Evolutionary conservation across 169 alveolate genomes (phyloP).

Genomic region (Blepharisma undulans): DNA sequence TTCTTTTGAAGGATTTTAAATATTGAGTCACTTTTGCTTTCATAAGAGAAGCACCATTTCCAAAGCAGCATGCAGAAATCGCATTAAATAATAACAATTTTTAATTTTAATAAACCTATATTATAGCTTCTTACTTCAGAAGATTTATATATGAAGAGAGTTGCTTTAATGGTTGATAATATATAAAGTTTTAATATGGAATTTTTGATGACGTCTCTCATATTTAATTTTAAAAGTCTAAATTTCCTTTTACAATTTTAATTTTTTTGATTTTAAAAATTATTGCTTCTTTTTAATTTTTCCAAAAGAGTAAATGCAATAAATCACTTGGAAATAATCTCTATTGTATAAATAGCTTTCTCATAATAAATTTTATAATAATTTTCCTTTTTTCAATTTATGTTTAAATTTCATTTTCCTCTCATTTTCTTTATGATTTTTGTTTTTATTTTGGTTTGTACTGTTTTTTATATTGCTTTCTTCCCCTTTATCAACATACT

Average conservation of each 20-base stretch:
- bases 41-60: neutral
- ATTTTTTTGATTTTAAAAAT: too few relatives aligned
- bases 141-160: neutral
- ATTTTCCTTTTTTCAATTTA: neutral
- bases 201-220: neutral
- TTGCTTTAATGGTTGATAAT: neutral
- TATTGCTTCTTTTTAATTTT: neutral
- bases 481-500: neutral
- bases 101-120: neutral
- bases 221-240: too few relatives aligned
- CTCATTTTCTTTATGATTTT: neutral
- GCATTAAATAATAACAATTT: neutral
- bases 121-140: neutral
- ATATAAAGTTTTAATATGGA: neutral
- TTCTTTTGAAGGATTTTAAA: neutral
- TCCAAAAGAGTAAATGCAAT: neutral
- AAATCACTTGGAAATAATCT: neutral
- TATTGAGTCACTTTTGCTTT: neutral
- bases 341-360: neutral
- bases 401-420: too few relatives aligned
- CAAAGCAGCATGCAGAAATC: neutral
- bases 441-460: neutral
- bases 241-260: neutral
- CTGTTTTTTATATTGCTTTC: neutral
- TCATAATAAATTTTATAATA: too few relatives aligned